Conservation (phyloP, 768 basidiomycete genomes). For the Lactarius psammicola region DNA sequence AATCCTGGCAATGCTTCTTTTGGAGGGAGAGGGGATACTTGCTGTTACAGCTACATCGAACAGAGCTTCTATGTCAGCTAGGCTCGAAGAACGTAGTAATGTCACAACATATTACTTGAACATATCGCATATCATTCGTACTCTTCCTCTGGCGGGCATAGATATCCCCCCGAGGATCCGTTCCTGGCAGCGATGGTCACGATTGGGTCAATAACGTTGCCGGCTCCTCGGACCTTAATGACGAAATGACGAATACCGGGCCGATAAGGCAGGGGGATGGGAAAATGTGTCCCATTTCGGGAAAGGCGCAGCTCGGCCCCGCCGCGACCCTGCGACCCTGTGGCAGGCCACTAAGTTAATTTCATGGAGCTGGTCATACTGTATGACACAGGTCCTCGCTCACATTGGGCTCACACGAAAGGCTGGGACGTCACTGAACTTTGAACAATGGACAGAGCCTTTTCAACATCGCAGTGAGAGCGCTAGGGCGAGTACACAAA, state of each 20-base stretch:
- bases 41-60: not conserved
- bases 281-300: not conserved
- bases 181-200: not conserved
- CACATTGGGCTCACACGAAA: not conserved
- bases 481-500: not conserved
- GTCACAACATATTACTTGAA: not conserved
- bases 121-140: not conserved
- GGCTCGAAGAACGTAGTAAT: not conserved
- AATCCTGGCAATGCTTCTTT: not conserved
- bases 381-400: too few species aligned
- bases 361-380: too few species aligned
- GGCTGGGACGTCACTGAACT: not conserved
- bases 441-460: not conserved
- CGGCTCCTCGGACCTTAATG: not conserved
- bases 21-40: not conserved
- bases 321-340: not conserved
- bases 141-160: not conserved
- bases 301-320: not conserved
- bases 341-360: not conserved
- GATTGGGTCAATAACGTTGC: slow-evolving; percentile 1
- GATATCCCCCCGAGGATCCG: not conserved
- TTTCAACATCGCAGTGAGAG: not conserved
- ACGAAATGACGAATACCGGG: not conserved
- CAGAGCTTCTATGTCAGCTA: not conserved
- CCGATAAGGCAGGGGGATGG: not conserved